phyloP scores from a whole-genome alignment of 495 filamentous ascomycete genomes.

The Penicillium ochrochloron region DNA sequence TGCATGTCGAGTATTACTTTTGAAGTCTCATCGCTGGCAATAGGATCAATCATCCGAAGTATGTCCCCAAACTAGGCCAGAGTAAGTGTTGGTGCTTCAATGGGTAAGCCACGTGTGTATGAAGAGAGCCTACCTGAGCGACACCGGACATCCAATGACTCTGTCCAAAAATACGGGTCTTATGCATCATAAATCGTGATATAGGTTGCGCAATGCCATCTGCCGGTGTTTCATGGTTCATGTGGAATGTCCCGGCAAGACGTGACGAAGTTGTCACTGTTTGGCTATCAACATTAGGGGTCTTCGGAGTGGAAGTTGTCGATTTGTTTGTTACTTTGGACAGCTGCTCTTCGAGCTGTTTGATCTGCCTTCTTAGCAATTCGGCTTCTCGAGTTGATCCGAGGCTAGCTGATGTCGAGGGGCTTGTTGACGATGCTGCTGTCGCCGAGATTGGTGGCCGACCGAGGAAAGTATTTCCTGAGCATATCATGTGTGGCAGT shows the following conservation, averaged over 20 bases:
- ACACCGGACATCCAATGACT: slow-evolving; percentile 59
- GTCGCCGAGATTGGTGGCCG: slow-evolving; percentile 20
- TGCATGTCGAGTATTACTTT: slow-evolving; percentile 38
- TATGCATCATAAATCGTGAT: slow-evolving; percentile 51
- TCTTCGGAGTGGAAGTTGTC: slow-evolving; percentile 16
- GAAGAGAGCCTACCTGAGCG: slow-evolving; percentile 39
- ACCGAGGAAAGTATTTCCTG: slow-evolving; percentile 10
- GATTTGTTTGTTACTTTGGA: slow-evolving; percentile 23
- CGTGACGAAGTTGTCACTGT: slow-evolving; percentile 28
- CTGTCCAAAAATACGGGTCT: slow-evolving; percentile 58
- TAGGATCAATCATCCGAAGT: slow-evolving; percentile 42
- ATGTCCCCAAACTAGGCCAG: slow-evolving; percentile 45
- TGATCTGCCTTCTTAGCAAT: slow-evolving; percentile 41
- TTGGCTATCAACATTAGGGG: slow-evolving; percentile 30
- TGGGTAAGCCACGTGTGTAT: too few relatives aligned
- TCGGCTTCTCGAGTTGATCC: slow-evolving; percentile 41
- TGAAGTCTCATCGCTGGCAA: slow-evolving; percentile 43
- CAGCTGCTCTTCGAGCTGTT: slow-evolving; percentile 52
- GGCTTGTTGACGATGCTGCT: slow-evolving; percentile 26
- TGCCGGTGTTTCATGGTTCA: slow-evolving; percentile 28
- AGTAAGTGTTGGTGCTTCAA: slow-evolving; percentile 17
- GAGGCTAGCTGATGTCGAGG: slow-evolving; percentile 38
- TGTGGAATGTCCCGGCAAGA: slow-evolving; percentile 34
- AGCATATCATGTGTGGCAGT: background rate
- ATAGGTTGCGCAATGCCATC: slow-evolving; percentile 34